Evolutionary conservation across 768 basidiomycete species (phyloP).

Genomic region (Rubroboletus pulcherrimus): DNA sequence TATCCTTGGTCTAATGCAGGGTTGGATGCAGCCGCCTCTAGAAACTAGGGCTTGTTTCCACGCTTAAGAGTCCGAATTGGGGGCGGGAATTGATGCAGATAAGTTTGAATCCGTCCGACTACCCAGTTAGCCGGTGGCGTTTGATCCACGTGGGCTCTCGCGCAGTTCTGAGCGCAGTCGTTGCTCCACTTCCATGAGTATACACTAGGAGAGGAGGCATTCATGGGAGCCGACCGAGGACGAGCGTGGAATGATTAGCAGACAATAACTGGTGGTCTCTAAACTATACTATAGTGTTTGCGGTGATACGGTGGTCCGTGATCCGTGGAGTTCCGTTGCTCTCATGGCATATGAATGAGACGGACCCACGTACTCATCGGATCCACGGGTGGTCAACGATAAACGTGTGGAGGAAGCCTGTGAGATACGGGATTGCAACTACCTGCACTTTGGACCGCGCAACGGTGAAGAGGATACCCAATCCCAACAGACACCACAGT

Average conservation of each 20-base stretch:
- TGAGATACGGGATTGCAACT: not conserved
- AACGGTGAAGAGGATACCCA: not conserved
- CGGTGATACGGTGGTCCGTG: not conserved
- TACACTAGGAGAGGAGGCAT: not conserved
- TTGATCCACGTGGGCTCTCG: too few relatives aligned
- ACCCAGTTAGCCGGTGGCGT: too few relatives aligned
- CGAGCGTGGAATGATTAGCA: not conserved
- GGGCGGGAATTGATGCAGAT: too few relatives aligned
- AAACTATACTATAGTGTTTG: not conserved
- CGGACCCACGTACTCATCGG: not conserved
- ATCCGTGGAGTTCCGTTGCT: not conserved
- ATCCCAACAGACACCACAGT: too few relatives aligned
- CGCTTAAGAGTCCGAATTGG: too few relatives aligned
- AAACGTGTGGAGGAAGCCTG: not conserved
- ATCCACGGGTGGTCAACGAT: too few relatives aligned
- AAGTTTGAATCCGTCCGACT: too few relatives aligned
- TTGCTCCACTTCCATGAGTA: not conserved
- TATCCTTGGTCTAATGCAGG: too few relatives aligned
- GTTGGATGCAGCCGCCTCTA: too few relatives aligned
- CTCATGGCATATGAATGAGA: not conserved
- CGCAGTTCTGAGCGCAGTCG: not conserved
- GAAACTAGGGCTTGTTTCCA: too few relatives aligned
- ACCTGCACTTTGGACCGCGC: not conserved
- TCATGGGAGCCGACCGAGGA: too few relatives aligned
- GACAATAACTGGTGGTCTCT: not conserved